Conservation (phyloP, 805 yeast genomes). For the Saccharomycopsis lassenensis region DNA sequence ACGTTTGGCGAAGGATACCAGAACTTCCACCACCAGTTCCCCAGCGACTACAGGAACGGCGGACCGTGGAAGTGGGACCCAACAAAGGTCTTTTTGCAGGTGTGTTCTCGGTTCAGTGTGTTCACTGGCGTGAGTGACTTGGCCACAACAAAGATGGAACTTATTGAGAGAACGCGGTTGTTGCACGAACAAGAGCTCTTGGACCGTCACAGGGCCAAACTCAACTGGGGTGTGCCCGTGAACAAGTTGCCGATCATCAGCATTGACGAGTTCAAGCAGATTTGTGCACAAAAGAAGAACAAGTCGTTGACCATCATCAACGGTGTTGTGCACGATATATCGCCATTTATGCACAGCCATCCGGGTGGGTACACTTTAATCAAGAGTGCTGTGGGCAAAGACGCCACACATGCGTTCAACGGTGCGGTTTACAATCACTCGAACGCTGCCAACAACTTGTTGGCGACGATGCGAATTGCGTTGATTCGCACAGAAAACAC, state of each 20-base stretch:
- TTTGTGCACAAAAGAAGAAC: slow-evolving; percentile 28
- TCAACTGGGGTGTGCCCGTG: slow-evolving; percentile 93
- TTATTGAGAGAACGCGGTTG: slow-evolving; percentile 60
- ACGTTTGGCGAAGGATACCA: slow-evolving; percentile 89
- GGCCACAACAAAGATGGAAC: slow-evolving; percentile 34
- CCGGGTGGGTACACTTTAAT: slow-evolving; percentile 87
- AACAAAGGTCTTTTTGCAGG: slow-evolving; percentile 62
- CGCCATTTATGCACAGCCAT: slow-evolving; percentile 83
- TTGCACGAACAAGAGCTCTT: slow-evolving; percentile 76
- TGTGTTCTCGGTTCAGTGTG: slow-evolving; percentile 40
- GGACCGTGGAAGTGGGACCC: slow-evolving; percentile 74
- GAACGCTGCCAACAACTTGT: slow-evolving; percentile 82
- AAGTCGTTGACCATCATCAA: slow-evolving; percentile 70
- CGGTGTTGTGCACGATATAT: slow-evolving; percentile 87
- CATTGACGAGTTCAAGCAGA: slow-evolving; percentile 36
- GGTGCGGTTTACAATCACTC: slow-evolving; percentile 93
- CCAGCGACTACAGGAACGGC: slow-evolving; percentile 78
- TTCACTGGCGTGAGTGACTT: slow-evolving; percentile 48
- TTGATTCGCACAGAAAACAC: slow-evolving; percentile 63
- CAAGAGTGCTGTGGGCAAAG: slow-evolving; percentile 76
- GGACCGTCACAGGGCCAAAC: slow-evolving; percentile 62
- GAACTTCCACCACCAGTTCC: slow-evolving; percentile 93
- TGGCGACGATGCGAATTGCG: slow-evolving; percentile 91
- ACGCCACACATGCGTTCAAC: slow-evolving; percentile 87
- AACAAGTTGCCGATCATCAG: slow-evolving; percentile 64